phyloP scores from a whole-genome alignment of 2,329 filamentous ascomycete genomes.

The Beauveria scarabaeidicola region DNA sequence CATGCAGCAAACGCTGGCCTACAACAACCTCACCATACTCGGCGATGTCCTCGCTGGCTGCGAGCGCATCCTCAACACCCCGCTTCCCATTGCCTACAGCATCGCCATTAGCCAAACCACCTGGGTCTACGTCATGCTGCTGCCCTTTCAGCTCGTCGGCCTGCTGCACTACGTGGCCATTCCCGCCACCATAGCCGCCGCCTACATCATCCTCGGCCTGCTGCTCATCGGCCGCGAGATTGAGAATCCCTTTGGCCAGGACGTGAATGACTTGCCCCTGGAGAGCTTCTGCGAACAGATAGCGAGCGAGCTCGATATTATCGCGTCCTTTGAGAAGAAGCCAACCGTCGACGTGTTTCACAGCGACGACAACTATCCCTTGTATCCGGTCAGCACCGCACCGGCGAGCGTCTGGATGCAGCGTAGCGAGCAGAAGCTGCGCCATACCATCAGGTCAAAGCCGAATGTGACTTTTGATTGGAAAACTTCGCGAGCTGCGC shows the following conservation, averaged over 20 bases:
- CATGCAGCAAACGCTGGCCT: conserved; percentile 51
- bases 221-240: conserved; percentile 68
- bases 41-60: conserved; percentile 66
- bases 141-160: conserved; percentile 70
- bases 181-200: conserved; percentile 61
- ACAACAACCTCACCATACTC: conserved; percentile 53
- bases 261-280: conserved; percentile 74
- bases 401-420: conserved; percentile 30
- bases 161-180: conserved; percentile 66
- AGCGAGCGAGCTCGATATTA: conserved; percentile 63
- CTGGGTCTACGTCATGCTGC: conserved; percentile 71
- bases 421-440: conserved; percentile 32
- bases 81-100: conserved; percentile 72
- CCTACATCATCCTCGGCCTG: conserved; percentile 77
- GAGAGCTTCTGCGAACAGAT: conserved; percentile 71
- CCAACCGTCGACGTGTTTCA: conserved; percentile 25
- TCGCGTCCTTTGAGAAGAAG: conserved; percentile 44
- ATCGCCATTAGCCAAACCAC: conserved; percentile 83
- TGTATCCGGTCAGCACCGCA: conserved; percentile 45
- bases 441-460: conserved; percentile 32
- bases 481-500: conserved; percentile 13
- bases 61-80: conserved; percentile 74
- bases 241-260: conserved; percentile 76
- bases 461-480: conserved; percentile 28
- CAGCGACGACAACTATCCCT: conserved; percentile 37